Evolutionary conservation across 202 grass and related monocot species (phyloP), one percentile per base, ranked within the genome.

Genomic region (Miscanthus sacchariflorus): DNA sequence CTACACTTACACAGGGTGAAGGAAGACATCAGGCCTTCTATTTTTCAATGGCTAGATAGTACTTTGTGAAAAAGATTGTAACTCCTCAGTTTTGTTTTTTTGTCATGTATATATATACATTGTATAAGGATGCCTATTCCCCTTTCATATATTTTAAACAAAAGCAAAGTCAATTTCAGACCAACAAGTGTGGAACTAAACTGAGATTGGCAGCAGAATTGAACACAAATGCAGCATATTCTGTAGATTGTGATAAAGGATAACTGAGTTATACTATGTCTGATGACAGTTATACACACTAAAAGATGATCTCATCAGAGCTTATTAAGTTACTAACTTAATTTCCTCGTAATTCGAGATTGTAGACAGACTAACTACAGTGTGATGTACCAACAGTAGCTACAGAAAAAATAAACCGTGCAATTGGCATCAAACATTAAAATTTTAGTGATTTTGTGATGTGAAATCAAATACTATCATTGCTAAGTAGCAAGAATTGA

Each of bases 141-240:
- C 9, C 23, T 27, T 65, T 12, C 23, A 65, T 65, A 65, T 65
- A n/a, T 25, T 27, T 65, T 36, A 68, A 68, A 69, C 18, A 64
- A 27, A 73, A 81, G 36, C 24, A 1, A 73, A 64, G 25, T 68
- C 30, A 56, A 56, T 52, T 48, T 40, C 6, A 17, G 13, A 69
- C 28, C 28, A 78, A 30, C 21, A 63, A 74, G 43, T 17, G 6
- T 6, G 12, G 17, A 88, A 77, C 36, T 18, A 72, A 49, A 87
- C 33, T 49, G 11, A 35, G 68, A 73, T 43, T 76, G 25, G n/a
- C 11, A 67, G n/a, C 45, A 75, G 73, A 65, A 3, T 8, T 39
- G 42, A 87, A 40, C 70, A 42, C 9, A 79, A 17, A 61, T 68
- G 72, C 5, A 83, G 24, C 36, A 56, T 82, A 75, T 9, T 23